Evolutionary conservation across 2,329 filamentous ascomycete species (phyloP).

Genomic region (Aspergillus phoenicis): DNA sequence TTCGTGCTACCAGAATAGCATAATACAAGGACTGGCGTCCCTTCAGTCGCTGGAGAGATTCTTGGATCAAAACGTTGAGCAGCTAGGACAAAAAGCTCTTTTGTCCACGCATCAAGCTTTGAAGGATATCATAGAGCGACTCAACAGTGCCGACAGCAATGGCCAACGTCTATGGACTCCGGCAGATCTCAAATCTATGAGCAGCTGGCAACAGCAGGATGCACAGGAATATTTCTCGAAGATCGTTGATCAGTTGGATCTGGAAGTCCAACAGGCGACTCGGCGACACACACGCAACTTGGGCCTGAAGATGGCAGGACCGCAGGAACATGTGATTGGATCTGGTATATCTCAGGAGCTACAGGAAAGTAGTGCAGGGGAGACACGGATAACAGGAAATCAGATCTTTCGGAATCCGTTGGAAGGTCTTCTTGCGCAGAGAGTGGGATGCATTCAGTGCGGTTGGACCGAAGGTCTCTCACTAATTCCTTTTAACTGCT

Average conservation of each 20-base stretch:
- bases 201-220: conserved; percentile 94
- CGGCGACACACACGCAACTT: conserved; percentile 47
- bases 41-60: conserved; percentile 70
- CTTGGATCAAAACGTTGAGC: conserved; percentile 52
- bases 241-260: conserved; percentile 80
- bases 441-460: conserved; percentile 83
- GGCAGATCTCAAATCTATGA: conserved; percentile 82
- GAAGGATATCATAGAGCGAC: conserved; percentile 65
- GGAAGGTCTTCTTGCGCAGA: conserved; percentile 83
- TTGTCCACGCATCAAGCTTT: conserved; percentile 59
- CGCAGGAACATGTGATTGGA: conserved; percentile 37
- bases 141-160: conserved; percentile 71
- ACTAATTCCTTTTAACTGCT: conserved; percentile 89
- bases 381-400: conserved; percentile 19
- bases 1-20: conserved; percentile 96
- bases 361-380: conserved; percentile 19
- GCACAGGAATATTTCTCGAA: conserved; percentile 97
- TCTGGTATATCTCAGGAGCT: conserved; percentile 19
- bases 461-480: conserved; percentile 85
- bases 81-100: conserved; percentile 39
- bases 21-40: conserved; percentile 81
- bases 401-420: conserved; percentile 68
- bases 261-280: conserved; percentile 64
- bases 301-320: conserved; percentile 43
- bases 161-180: conserved; percentile 82